These are phyloP conservation scores for Fusarium xylarioides DNA, from an alignment of 2,329 filamentous ascomycete species.

Conservation along the genomic window DNA sequence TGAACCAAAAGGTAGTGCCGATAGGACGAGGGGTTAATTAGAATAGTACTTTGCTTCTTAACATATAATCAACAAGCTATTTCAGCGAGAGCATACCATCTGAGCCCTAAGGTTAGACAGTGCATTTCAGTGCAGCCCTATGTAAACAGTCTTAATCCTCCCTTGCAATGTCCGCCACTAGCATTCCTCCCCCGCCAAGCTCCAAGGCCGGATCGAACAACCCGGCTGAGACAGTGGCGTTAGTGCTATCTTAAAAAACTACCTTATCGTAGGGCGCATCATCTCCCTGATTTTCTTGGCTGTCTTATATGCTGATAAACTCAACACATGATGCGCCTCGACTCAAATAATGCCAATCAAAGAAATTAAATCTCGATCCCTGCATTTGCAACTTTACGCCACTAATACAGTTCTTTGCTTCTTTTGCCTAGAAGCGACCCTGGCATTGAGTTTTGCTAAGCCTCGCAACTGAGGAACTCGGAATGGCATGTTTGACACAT, in stretches of 20 bases:
- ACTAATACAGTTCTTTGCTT: too few species aligned
- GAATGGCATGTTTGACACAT: not conserved
- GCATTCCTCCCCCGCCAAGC: not conserved
- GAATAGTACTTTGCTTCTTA: not conserved
- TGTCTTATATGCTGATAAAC: not conserved
- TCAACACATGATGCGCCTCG: not conserved
- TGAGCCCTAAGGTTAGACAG: too few species aligned
- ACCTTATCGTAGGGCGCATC: not conserved
- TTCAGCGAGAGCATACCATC: not conserved
- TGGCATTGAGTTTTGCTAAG: not conserved
- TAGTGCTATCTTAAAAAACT: not conserved
- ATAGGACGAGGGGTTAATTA: not conserved
- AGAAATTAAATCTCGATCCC: too few species aligned
- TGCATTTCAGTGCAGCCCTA: not conserved
- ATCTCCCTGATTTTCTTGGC: not conserved
- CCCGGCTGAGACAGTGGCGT: not conserved
- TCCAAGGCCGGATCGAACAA: not conserved
- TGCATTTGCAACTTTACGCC: not conserved
- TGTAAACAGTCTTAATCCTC: not conserved
- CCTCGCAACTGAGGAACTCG: too few species aligned
- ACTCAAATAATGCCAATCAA: too few species aligned
- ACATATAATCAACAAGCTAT: not conserved
- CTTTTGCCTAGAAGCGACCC: not conserved
- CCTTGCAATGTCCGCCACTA: not conserved
- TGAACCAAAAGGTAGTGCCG: not conserved